A percentile compares a stretch with the other conserved stretches of the same genome.
phyloP scores from a whole-genome alignment of 495 filamentous ascomycete species.

The Annulohypoxylon stygium region DNA sequence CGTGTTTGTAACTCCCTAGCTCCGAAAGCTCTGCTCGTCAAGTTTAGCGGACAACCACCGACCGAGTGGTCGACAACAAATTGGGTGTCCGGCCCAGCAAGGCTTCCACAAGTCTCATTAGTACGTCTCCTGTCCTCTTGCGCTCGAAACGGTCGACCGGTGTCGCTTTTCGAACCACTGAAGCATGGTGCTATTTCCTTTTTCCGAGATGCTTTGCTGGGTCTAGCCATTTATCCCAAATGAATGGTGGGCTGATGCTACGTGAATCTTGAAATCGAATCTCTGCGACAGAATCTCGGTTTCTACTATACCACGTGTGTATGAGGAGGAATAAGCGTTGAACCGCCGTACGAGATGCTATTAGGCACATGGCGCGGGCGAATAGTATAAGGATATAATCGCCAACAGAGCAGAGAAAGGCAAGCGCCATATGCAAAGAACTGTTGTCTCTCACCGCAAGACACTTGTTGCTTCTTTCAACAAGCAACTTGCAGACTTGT shows the following conservation, averaged over 20 bases:
- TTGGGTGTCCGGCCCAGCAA: conserved; percentile 18
- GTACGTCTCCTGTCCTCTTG: not conserved
- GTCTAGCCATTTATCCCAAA: conserved; percentile 47
- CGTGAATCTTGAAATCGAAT: conserved; percentile 29
- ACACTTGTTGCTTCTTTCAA: conserved; percentile 36
- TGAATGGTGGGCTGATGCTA: conserved; percentile 42
- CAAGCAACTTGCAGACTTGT: conserved; percentile 37
- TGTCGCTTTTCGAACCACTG: conserved; percentile 15
- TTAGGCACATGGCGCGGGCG: conserved; percentile 16
- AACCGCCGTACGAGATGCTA: conserved; percentile 22
- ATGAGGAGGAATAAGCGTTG: conserved; percentile 20
- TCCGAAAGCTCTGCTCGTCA: conserved; percentile 1
- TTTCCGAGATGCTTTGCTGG: conserved; percentile 32
- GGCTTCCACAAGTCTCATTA: conserved; percentile 22
- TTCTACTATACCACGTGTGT: conserved; percentile 37
- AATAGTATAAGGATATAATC: conserved; percentile 14
- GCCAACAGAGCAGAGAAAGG: conserved; percentile 35
- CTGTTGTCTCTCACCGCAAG: conserved; percentile 43
- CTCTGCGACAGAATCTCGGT: conserved; percentile 17
- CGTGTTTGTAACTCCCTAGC: conserved; percentile 21
- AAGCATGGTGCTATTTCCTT: conserved; percentile 20
- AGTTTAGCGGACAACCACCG: conserved; percentile 27
- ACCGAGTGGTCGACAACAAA: conserved; percentile 23
- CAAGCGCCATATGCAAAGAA: conserved; percentile 35
- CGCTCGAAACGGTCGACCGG: conserved; percentile 12